Evolutionary conservation across 352 stramenopile species (phyloP), one percentile per base, ranked within the genome.

Genomic region (Vaucheria bursata): DNA sequence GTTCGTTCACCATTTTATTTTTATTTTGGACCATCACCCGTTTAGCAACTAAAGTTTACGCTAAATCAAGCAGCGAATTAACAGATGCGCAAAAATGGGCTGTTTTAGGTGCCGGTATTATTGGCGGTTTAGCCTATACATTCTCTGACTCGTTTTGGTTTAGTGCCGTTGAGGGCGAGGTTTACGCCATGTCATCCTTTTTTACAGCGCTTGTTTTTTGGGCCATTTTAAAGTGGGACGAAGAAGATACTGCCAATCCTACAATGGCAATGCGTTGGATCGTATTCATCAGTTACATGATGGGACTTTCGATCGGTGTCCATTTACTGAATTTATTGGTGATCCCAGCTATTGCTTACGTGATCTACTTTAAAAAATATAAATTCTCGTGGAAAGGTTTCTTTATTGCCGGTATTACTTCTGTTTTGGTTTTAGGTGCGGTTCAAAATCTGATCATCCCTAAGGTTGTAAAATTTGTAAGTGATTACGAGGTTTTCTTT

Each of bases 361-460:
- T 59, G 45, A 59, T 59, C 45, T 59, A 59, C 25, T 59, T 18
- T 59, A 59, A 59, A 59, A 59, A 59, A 59, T 59, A 59, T 25
- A 59, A 59, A 59, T 25, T 25, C 18, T 18, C 12, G 18, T 25
- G 45, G 12, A 59, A 25, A 25, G 45, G 45, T 59, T 59, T 59
- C 25, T 59, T 59, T 18, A 59, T 59, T 59, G 45, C 45, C 45
- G 45, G 45, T 59, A 25, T 59, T 59, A 18, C 45, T 25, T 59
- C 45, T 59, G 12, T 59, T 18, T 18, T 25, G 18, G 45, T 59
- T 18, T 25, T 59, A 25, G 45, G 18, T 18, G 12, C 25, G 12
- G 45, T 59, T 25, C 45, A 59, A 25, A 25, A 59, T 25, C 45
- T 59, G 18, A 18, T 59, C 25, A 59, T 59, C 25, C 45, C 45